A percentile compares a stretch with the other conserved stretches of the same genome.
Evolutionary conservation across 345 rosid genomes (phyloP).

Genomic region (Geranium brycei): DNA sequence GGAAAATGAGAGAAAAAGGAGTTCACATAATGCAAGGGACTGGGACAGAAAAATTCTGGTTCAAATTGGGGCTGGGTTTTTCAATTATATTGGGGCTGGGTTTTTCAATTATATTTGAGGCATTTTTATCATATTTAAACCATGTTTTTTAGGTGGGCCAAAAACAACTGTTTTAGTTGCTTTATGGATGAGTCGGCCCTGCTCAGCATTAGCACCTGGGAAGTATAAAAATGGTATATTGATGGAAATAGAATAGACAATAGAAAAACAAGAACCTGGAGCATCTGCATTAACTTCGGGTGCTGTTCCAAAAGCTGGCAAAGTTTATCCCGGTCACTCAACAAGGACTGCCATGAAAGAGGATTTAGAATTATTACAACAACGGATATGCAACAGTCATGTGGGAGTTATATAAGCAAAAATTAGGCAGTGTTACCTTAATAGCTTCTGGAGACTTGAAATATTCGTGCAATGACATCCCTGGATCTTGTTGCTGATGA

Average conservation of each 20-base stretch:
- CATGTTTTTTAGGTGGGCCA: no score
- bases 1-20: no score
- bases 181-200: no score
- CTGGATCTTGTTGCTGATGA: slow-evolving; percentile 61
- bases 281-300: slow-evolving; percentile 96
- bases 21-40: no score
- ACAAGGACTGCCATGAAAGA: slow-evolving; percentile 48
- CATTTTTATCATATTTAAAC: background rate
- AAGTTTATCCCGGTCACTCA: slow-evolving; percentile 83
- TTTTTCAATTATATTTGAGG: no score
- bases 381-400: background rate
- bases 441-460: slow-evolving; percentile 92
- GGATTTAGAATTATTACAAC: background rate
- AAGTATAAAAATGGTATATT: background rate
- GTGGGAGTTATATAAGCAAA: background rate
- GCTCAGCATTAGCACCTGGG: background rate
- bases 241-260: background rate
- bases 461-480: slow-evolving; percentile 77
- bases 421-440: slow-evolving; percentile 34
- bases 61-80: no score
- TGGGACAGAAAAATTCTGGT: no score
- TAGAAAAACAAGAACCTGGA: slow-evolving; percentile 47
- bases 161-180: no score
- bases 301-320: slow-evolving; percentile 96
- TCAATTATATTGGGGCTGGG: no score